Evolutionary conservation across 768 basidiomycete species (phyloP), one percentile per base, ranked within the genome.

Genomic region (Trametes maxima): DNA sequence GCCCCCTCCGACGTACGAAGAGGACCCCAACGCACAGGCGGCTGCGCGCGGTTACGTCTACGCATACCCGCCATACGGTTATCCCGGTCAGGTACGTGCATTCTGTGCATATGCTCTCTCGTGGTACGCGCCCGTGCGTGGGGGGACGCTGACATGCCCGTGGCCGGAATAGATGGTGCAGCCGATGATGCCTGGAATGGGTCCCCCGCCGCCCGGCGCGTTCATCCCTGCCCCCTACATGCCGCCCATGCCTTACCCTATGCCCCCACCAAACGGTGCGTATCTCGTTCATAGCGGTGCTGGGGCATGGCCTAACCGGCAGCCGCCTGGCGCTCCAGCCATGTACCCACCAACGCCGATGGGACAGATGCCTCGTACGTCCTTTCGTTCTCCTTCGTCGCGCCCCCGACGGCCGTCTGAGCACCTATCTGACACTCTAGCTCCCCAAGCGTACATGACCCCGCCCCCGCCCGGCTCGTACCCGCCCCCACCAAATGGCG

Each of bases 141-240:
- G 47, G 36, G 42, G 40, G 22, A 39, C 43, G 43, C 40, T 53
- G 49, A 47, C 46, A 36, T 56, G 50, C 21, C 64, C 39, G 59
- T 28, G 40, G 51, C 4, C 53, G 46, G 17, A 19, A 28, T 21
- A 64, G 62, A 59, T 64, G 62, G 56, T 59, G 36, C 70, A 89
- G 85, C 90, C 83, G 57, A 92, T 93, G 84, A 92, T 92, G 88
- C 87, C 86, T 55, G 89, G 90, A 50, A 91, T 92, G 87, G 81
- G 81, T 10, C 89, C 91, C 28, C 88, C 88, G 51, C 90, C 90
- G 21, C 91, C 89, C 57, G 88, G 87, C 36, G 80, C 85, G 51
- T 94, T 90, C 72, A 90, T 93, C 76, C 88, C 86, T 59, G 81
- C 80, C 13, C 92, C 87, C 2, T 93, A 88, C 69, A 91, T 94